Base-by-base conservation (phyloP, 768 basidiomycete genomes). In the Phanerodontia chrysosporium region DNA sequence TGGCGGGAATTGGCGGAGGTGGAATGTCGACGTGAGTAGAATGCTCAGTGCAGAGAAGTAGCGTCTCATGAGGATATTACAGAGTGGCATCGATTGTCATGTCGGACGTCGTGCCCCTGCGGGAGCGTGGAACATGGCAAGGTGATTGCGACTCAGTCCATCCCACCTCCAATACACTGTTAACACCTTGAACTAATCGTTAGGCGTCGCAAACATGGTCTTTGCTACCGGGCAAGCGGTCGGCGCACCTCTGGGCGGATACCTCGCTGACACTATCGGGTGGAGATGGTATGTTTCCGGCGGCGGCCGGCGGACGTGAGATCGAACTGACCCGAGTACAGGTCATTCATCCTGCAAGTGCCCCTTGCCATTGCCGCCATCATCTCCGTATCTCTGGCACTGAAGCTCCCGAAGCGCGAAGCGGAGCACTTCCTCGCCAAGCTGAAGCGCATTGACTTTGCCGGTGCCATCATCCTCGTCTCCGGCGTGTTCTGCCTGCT, bases 91-190 rank as follows among this genome's bases (percentile, higher is more conserved):
- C 81, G 55, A 87, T 89, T 57, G 80, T 87, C 36, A 78, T 87
- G 70, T 85, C 84, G 3, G 87, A 87, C 62, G 73, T 87, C 18
- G 80, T 86, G 1, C 83, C 86, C 0, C 73, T 87, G 48, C 77
- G 85, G 1, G 76, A 77, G 24, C 75, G 86, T 52, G 87, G 87
- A 24, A 86, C 84, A n/a, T 86, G 84, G 80, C 86, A 87, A 80
- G 86, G 84, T 78, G n/a, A n/a, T 24, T 3, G 67, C 8, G 1
- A 6, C 13, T 21, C 29, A 25, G 6, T 16, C 8, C 51, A 13
- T 28, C 39, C 25, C 25, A 14, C 1, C 46, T 27, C 8, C 12
- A 5, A 2, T 21, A 45, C 42, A 49, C 44, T 2, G 1, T n/a
- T 16, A 21, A 35, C 18, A 7, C 29, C 6, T 45, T 24, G 13